These are phyloP conservation scores for Gracilaria gracilis DNA, from an alignment of 23 red algal genomes.

Conservation along the genomic window DNA sequence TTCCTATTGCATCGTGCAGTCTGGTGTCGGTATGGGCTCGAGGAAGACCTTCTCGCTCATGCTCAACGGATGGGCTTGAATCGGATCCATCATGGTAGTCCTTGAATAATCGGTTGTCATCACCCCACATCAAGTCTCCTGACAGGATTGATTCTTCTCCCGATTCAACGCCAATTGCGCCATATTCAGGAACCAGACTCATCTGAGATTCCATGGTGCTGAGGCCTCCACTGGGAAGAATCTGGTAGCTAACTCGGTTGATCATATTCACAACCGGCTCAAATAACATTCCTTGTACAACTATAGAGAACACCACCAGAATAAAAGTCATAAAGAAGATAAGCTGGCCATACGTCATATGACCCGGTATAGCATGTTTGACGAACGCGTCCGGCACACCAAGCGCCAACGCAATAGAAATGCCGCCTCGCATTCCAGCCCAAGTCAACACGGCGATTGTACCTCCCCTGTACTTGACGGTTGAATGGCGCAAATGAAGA, in stretches of 20 bases:
- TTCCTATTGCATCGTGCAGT: neutral
- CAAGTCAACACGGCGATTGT: slow-evolving; percentile 89
- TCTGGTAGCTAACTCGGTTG: slow-evolving; percentile 70
- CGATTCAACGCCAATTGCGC: slow-evolving; percentile 6
- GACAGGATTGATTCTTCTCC: slow-evolving; percentile 24
- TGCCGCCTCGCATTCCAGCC: slow-evolving; percentile 93
- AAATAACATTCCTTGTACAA: slow-evolving; percentile 95
- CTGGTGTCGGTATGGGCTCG: slow-evolving; percentile 21
- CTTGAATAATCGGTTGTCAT: slow-evolving; percentile 23
- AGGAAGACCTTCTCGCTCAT: neutral
- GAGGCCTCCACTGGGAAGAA: slow-evolving; percentile 73
- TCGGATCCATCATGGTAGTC: slow-evolving; percentile 20
- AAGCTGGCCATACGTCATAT: slow-evolving; percentile 78
- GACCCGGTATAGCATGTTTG: slow-evolving; percentile 65
- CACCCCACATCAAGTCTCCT: slow-evolving; percentile 12
- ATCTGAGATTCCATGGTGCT: slow-evolving; percentile 56
- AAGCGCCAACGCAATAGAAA: slow-evolving; percentile 93
- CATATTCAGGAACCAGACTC: slow-evolving; percentile 50
- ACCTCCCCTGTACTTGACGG: slow-evolving; percentile 72
- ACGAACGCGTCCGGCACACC: slow-evolving; percentile 84
- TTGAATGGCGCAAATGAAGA: slow-evolving; percentile 55
- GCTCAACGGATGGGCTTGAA: neutral
- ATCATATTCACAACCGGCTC: slow-evolving; percentile 85
- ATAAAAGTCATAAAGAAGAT: slow-evolving; percentile 97
- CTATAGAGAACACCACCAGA: slow-evolving; percentile 91